These are phyloP conservation scores for Aciculoconidium aculeatum DNA, from an alignment of 805 yeast species.

Conservation along the genomic window DNA sequence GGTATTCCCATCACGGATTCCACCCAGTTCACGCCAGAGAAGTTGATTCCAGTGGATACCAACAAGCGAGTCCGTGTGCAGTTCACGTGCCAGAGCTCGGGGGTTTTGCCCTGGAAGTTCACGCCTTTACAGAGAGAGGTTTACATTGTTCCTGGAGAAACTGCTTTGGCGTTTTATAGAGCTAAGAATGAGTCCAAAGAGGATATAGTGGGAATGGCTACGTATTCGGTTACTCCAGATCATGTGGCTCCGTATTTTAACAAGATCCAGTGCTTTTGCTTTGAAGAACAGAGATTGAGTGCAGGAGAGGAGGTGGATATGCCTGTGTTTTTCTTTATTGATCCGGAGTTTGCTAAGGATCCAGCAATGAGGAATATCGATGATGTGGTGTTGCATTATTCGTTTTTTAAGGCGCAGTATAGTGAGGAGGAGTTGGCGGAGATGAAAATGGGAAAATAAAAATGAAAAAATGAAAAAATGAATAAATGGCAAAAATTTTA, in stretches of 20 bases:
- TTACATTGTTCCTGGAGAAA: slow-evolving; percentile 90
- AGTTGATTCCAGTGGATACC: slow-evolving; percentile 80
- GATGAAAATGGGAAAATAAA: too few relatives aligned
- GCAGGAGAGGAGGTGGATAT: slow-evolving; percentile 98
- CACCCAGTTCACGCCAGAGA: slow-evolving; percentile 76
- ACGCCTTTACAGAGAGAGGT: slow-evolving; percentile 93
- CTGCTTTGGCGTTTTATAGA: slow-evolving; percentile 91
- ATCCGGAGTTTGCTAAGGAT: slow-evolving; percentile 91
- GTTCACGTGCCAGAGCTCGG: slow-evolving; percentile 89
- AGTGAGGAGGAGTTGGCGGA: slow-evolving; percentile 38
- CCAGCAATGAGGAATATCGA: slow-evolving; percentile 89
- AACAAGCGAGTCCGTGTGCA: slow-evolving; percentile 75
- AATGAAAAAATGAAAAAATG: too few relatives aligned
- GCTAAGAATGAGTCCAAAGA: slow-evolving; percentile 82
- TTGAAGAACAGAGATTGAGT: slow-evolving; percentile 87
- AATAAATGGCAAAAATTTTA: too few relatives aligned
- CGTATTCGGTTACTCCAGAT: slow-evolving; percentile 94
- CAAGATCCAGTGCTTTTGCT: slow-evolving; percentile 96
- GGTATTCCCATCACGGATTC: slow-evolving; percentile 91
- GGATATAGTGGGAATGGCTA: slow-evolving; percentile 97
- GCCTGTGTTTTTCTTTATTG: slow-evolving; percentile 97
- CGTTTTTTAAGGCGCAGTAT: slow-evolving; percentile 71
- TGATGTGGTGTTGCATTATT: slow-evolving; percentile 85
- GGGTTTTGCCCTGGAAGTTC: slow-evolving; percentile 90
- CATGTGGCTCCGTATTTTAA: slow-evolving; percentile 94